Percentiles rank a stretch among this genome's conserved stretches.
Evolutionary conservation across 768 basidiomycete species (phyloP).

Genomic region (Pleurotus tuoliensis): DNA sequence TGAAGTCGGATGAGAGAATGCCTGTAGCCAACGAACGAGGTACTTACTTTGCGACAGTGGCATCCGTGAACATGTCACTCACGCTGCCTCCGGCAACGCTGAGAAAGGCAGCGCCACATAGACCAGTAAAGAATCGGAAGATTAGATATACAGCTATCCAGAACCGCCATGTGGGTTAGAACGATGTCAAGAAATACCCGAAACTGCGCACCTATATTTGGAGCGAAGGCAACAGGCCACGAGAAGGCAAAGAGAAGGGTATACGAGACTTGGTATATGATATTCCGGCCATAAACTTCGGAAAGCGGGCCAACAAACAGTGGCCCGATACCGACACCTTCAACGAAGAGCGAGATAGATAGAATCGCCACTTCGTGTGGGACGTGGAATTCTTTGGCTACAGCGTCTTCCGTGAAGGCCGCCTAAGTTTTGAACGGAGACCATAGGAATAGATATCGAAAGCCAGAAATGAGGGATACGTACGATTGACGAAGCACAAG

Average conservation of each 20-base stretch:
- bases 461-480: constrained; percentile 15
- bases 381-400: constrained; percentile 46
- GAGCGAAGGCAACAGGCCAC: constrained; percentile 73
- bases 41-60: constrained; percentile 56
- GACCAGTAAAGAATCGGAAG: constrained; percentile 51
- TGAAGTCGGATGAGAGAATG: background rate
- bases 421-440: constrained; percentile 32
- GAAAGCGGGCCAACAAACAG: constrained; percentile 50
- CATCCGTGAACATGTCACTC: constrained; percentile 53
- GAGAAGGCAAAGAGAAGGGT: constrained; percentile 56
- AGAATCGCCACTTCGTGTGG: constrained; percentile 45
- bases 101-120: constrained; percentile 53
- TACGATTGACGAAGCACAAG: constrained; percentile 56
- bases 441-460: no score
- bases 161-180: background rate
- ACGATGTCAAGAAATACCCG: background rate
- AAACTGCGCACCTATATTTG: constrained; percentile 48
- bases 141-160: constrained; percentile 53
- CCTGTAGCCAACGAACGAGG: background rate
- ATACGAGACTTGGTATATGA: constrained; percentile 62
- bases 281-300: constrained; percentile 64
- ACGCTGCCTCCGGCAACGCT: constrained; percentile 57
- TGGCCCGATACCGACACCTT: constrained; percentile 53
- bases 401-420: constrained; percentile 57
- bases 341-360: constrained; percentile 53